Percentiles rank a stretch among this genome's conserved stretches.
These are phyloP conservation scores for Mycena metata DNA, from an alignment of 768 basidiomycete genomes.

Conservation along the genomic window DNA sequence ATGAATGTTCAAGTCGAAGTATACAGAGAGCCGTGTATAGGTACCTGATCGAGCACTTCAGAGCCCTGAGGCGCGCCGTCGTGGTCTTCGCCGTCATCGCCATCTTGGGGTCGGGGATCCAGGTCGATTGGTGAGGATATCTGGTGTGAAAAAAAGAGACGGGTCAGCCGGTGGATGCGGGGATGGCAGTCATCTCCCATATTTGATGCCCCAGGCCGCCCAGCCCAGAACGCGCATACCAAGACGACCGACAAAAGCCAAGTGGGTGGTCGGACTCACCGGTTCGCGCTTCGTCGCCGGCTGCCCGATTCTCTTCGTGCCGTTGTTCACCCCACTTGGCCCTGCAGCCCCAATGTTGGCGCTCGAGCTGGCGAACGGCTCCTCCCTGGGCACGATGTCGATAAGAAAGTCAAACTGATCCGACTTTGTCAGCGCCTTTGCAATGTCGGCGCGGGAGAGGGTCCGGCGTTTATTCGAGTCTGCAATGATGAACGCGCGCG, in stretches of 20 bases:
- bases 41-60: conserved; percentile 14
- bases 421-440: conserved; percentile 90
- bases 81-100: conserved; percentile 7
- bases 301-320: conserved; percentile 5
- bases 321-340: neutral
- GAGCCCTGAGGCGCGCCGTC: neutral
- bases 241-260: neutral
- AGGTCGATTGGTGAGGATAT: neutral
- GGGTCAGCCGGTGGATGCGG: too few species aligned
- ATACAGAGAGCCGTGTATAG: neutral
- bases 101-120: neutral
- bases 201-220: too few species aligned
- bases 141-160: too few species aligned
- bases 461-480: conserved; percentile 98
- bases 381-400: conserved; percentile 94
- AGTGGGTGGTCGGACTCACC: conserved; percentile 17
- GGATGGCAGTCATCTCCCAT: too few species aligned
- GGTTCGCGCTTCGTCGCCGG: conserved; percentile 31
- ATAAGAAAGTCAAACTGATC: conserved; percentile 99
- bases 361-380: conserved; percentile 48
- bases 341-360: neutral
- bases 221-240: too few species aligned
- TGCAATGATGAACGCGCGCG: conserved; percentile 94
- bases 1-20: neutral
- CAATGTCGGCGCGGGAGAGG: conserved; percentile 92